A percentile compares a stretch with the other conserved stretches of the same genome.
Evolutionary conservation across 768 basidiomycete genomes (phyloP).

Genomic region (Collybia mongolica): DNA sequence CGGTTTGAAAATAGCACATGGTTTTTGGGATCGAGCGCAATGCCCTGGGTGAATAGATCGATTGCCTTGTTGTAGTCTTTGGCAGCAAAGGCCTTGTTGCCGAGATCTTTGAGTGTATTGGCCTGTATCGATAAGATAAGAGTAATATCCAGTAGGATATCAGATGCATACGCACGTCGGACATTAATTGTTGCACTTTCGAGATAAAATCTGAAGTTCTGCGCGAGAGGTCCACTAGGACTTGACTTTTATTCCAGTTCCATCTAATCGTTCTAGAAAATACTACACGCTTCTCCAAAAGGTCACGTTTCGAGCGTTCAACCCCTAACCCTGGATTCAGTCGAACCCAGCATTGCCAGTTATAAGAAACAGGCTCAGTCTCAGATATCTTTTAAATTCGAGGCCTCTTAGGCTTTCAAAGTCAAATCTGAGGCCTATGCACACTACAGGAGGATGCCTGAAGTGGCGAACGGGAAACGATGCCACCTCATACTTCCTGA

Average conservation of each 20-base stretch:
- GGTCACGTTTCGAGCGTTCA: conserved; percentile 24
- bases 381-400: no score
- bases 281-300: conserved; percentile 15
- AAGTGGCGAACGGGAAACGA: no score
- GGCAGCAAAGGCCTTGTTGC: conserved; percentile 94
- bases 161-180: conserved; percentile 30
- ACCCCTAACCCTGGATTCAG: conserved; percentile 22
- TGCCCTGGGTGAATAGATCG: conserved; percentile 78
- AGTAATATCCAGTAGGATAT: background rate
- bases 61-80: conserved; percentile 91
- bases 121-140: conserved; percentile 24
- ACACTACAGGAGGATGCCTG: no score
- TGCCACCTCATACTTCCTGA: no score
- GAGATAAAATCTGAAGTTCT: background rate
- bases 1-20: conserved; percentile 92
- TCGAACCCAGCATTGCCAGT: background rate
- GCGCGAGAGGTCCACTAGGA: no score
- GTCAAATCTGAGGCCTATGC: no score
- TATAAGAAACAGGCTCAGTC: no score
- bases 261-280: conserved; percentile 25
- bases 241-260: conserved; percentile 11
- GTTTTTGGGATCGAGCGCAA: conserved; percentile 78
- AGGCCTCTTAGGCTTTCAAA: no score
- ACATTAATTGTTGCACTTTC: conserved; percentile 35
- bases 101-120: conserved; percentile 80